Evolutionary conservation across 2,329 filamentous ascomycete species (phyloP), one percentile per base, ranked within the genome.

Genomic region (Sphaceloma murrayae): DNA sequence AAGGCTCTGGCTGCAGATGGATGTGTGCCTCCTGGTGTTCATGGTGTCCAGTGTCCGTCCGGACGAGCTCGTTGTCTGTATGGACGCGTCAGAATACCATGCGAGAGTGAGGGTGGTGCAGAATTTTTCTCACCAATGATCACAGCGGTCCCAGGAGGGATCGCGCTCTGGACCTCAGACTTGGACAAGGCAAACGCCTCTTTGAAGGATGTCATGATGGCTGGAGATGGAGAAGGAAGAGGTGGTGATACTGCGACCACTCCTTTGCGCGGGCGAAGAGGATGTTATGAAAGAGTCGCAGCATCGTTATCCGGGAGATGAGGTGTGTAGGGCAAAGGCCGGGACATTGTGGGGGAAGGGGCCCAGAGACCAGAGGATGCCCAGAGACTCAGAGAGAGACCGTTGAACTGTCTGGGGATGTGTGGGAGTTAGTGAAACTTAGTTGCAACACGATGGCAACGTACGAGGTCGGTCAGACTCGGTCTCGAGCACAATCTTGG

Each of bases 101-200:
- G 14, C 9, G 39, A 10, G 11, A 7, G 13, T 10, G 17, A 26
- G 13, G 14, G 33, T 16, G 14, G 34, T 19, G 43, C 17, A 9
- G 18, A 31, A n/a, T 24, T 32, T 34, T 18, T 46, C 57, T 34
- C 54, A 64, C 63, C 63, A 34, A 66, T 56, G 8, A 67, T 54
- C 14, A 54, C 56, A 2, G 58, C 53, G 8, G 64, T 67, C 10
- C 64, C 64, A 13, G 63, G 63, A 4, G 64, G 64, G 43, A 58
- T 60, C 6, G 60, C 60, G 45, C 59, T 57, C 18, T 50, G 54
- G 8, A 67, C 58, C 47, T 66, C 60, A 18, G 58, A 53, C 46
- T 66, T 65, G 1, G 63, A 61, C 11, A 67, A 50, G 8, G 53
- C 53, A 45, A 66, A 65, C 0, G 62, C 63, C 44, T 56, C 52